Percentiles rank a stretch among this genome's conserved stretches.
phyloP scores from a whole-genome alignment of 768 basidiomycete species.

The Phanerochaete carnosa region DNA sequence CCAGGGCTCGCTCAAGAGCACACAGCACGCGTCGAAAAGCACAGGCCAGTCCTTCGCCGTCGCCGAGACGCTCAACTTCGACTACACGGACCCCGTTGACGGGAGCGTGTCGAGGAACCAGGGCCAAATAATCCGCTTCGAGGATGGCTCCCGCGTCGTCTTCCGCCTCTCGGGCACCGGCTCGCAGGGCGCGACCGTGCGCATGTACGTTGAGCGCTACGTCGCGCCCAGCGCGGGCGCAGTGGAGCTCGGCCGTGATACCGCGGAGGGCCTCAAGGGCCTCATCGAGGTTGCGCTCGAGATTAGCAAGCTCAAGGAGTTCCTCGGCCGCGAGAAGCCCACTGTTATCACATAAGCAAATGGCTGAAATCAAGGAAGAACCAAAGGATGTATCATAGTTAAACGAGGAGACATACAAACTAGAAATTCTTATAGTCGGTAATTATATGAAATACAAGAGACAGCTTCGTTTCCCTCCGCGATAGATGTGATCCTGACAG shows the following conservation, averaged over 20 bases:
- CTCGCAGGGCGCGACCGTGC: constrained; percentile 92
- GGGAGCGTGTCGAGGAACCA: constrained; percentile 91
- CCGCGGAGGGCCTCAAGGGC: constrained; percentile 89
- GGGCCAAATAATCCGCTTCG: constrained; percentile 89
- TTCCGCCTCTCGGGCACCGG: constrained; percentile 97
- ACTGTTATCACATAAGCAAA: constrained; percentile 79
- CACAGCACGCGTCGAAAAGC: constrained; percentile 62
- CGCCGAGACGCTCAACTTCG: constrained; percentile 77
- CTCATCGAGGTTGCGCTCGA: constrained; percentile 93
- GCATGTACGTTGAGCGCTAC: constrained; percentile 95
- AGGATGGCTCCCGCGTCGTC: constrained; percentile 90
- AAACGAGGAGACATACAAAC: neutral
- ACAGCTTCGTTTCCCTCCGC: no score
- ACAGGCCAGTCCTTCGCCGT: constrained; percentile 75
- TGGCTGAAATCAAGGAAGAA: neutral
- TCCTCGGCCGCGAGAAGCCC: constrained; percentile 84
- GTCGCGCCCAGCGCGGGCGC: constrained; percentile 66
- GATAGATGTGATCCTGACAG: no score
- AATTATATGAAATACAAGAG: neutral
- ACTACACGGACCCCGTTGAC: constrained; percentile 99
- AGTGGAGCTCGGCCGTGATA: constrained; percentile 66
- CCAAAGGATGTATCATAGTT: neutral
- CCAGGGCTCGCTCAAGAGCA: constrained; percentile 63
- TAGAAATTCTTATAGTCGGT: neutral
- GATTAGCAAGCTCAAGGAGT: constrained; percentile 81